Evolutionary conservation across 225 moss, liverwort and hornwort species (phyloP).

Genomic region (Antitrichia curtipendula): DNA sequence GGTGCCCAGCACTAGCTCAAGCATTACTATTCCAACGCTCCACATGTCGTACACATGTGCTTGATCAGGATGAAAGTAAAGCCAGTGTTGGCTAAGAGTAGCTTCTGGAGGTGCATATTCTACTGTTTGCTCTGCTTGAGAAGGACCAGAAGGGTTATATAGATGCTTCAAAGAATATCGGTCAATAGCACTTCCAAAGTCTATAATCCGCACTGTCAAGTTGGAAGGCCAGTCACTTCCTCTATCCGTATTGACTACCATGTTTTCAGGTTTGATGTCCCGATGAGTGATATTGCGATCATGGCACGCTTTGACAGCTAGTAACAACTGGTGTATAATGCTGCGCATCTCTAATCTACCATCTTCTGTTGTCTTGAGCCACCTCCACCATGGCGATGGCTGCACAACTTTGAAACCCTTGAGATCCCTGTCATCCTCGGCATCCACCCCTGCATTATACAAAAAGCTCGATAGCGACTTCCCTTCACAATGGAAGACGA

Average conservation of each 20-base stretch:
- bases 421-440: constrained; percentile 29
- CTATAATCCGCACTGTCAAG: constrained; percentile 66
- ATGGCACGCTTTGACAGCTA: constrained; percentile 71
- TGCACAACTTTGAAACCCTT: constrained; percentile 57
- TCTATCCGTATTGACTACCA: constrained; percentile 48
- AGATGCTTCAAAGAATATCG: constrained; percentile 52
- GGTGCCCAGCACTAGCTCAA: constrained; percentile 70
- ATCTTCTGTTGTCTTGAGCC: constrained; percentile 63
- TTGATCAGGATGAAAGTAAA: constrained; percentile 66
- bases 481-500: constrained; percentile 76
- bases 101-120: constrained; percentile 87
- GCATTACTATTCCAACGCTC: constrained; percentile 81
- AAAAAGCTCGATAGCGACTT: constrained; percentile 59
- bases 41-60: constrained; percentile 72
- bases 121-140: constrained; percentile 58
- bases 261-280: constrained; percentile 83
- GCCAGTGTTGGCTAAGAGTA: constrained; percentile 64
- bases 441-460: constrained; percentile 35
- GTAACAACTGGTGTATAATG: constrained; percentile 51
- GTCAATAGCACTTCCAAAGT: constrained; percentile 80
- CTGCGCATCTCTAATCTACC: constrained; percentile 59
- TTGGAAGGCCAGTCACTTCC: constrained; percentile 50
- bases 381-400: constrained; percentile 83
- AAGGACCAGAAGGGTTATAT: constrained; percentile 56
- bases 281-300: constrained; percentile 73